Evolutionary conservation across 202 grass and related monocot species (phyloP), one percentile per base, ranked within the genome.

Genomic region (Carex arenaria): DNA sequence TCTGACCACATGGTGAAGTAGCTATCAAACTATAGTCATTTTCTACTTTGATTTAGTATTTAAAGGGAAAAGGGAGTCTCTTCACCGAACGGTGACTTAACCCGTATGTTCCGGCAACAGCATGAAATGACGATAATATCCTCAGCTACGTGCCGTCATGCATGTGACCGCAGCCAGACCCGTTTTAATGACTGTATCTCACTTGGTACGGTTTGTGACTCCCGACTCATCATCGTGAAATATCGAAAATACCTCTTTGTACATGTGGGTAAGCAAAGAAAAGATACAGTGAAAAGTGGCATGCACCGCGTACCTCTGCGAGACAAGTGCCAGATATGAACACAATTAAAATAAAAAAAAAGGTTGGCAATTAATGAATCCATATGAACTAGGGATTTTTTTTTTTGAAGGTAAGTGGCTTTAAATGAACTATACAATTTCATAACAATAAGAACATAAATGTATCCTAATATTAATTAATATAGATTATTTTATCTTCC

Each of bases 1-100:
- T 52, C 52, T 76, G 23, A 18, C 57, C 18, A 78, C 31, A 78
- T 56, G 73, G 53, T 78, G 73, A 59, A 78, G 73, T 78, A 78
- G 73, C 73, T 78, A 78, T 78, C 73, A 78, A 36, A 36, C 5
- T 59, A 34, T 60, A 78, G 73, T 59, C 73, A 78, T 78, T 78
- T 78, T 78, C 73, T 78, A 78, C 73, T 78, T 59, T 78, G 53
- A 78, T 78, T 78, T 59, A n/a, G 73, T 78, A 59, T 34, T 59
- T 59, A 59, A 78, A 59, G 53, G 17, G 53, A 34, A 77, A 56
- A 26, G 13, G 11, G 72, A 6, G 28, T 57, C 52, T 28, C 14
- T 59, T 77, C 73, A 78, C 73, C 73, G 9, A 14, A 59, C 53
- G 53, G 73, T 78, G 73, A 13, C 73, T 59, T 78, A 4, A 59